Percentiles rank a stretch among this genome's conserved stretches.
These are phyloP conservation scores for Funneliformis mosseae DNA, from an alignment of 192 early-diverging fungal species.

Conservation along the genomic window DNA sequence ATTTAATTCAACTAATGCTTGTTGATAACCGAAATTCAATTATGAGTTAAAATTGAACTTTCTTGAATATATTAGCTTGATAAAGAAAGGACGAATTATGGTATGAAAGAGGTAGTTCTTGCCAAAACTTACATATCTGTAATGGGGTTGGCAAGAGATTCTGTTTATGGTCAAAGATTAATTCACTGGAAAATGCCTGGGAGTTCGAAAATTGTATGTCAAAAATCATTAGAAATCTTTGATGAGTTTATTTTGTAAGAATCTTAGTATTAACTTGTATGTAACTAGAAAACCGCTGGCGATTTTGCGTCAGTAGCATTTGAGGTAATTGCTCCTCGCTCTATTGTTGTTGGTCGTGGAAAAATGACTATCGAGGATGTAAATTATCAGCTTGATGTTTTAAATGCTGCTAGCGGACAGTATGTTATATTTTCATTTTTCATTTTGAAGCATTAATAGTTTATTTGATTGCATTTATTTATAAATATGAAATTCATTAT, in stretches of 20 bases:
- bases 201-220: slow-evolving; percentile 37
- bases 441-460: background rate
- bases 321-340: slow-evolving; percentile 51
- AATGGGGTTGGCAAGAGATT: slow-evolving; percentile 58
- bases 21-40: background rate
- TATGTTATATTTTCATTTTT: too few species aligned
- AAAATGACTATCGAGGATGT: slow-evolving; percentile 63
- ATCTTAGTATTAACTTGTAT: background rate
- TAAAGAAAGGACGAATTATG: slow-evolving; percentile 61
- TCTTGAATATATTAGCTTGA: slow-evolving; percentile 43
- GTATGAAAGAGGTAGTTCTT: slow-evolving; percentile 68
- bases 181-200: slow-evolving; percentile 59
- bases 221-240: background rate
- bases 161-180: slow-evolving; percentile 60
- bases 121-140: slow-evolving; percentile 65
- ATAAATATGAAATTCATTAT: background rate
- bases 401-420: slow-evolving; percentile 43
- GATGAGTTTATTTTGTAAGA: background rate
- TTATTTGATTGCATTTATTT: slow-evolving; percentile 5
- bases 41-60: background rate
- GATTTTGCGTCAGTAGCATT: slow-evolving; percentile 63
- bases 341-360: slow-evolving; percentile 47
- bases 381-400: slow-evolving; percentile 55
- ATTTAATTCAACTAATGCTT: background rate
- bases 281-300: slow-evolving; percentile 51